phyloP scores from a whole-genome alignment of 345 rosid genomes.

The Eucalyptus regnans region DNA sequence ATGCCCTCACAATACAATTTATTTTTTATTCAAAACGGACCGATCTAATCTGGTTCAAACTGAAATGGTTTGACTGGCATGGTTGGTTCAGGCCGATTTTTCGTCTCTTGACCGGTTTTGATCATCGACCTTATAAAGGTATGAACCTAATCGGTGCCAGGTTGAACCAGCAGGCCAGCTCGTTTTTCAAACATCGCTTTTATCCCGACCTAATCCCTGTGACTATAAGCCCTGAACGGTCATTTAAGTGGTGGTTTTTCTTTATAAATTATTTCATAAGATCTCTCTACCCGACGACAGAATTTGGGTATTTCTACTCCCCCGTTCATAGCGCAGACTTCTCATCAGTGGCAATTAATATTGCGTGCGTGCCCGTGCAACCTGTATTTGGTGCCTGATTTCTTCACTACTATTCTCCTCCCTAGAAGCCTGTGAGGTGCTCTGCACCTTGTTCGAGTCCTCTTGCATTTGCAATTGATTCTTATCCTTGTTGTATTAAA shows the following conservation, averaged over 20 bases:
- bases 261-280: too few species aligned
- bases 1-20: not conserved
- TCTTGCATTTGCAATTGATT: not conserved
- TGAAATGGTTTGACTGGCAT: not conserved
- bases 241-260: not conserved
- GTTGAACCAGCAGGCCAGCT: not conserved
- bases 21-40: not conserved
- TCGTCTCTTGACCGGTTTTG: not conserved
- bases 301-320: not conserved
- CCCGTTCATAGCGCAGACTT: not conserved
- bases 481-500: not conserved
- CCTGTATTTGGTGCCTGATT: not conserved
- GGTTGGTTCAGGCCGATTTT: too few species aligned
- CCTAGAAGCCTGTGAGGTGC: accelerated
- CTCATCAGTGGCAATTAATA: not conserved
- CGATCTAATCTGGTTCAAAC: not conserved
- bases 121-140: not conserved
- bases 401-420: not conserved
- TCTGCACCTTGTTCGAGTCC: not conserved
- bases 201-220: not conserved
- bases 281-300: accelerated
- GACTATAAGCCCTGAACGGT: not conserved
- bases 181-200: too few species aligned
- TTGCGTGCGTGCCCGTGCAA: not conserved
- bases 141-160: not conserved